These are phyloP conservation scores for Ligustrum vulgare DNA, from an alignment of 257 asterid species.

Conservation along the genomic window DNA sequence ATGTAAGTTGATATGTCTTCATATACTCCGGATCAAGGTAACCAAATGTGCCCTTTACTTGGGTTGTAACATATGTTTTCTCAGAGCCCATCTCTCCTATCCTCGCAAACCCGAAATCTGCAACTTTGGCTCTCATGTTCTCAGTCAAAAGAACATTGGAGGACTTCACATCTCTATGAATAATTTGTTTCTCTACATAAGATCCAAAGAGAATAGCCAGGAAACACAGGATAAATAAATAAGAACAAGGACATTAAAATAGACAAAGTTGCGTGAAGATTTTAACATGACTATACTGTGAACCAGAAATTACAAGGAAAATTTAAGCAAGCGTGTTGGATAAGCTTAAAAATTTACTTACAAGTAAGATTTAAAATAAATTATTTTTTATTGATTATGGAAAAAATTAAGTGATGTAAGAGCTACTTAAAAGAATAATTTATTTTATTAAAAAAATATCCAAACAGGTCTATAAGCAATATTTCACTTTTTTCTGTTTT, in stretches of 20 bases:
- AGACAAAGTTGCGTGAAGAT: neutral
- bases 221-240: neutral
- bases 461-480: neutral
- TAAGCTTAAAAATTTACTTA: neutral
- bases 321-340: neutral
- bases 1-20: slow-evolving; percentile 84
- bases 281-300: neutral
- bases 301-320: neutral
- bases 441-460: neutral
- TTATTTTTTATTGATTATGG: neutral
- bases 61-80: slow-evolving; percentile 76
- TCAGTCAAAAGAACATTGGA: slow-evolving; percentile 93
- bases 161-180: slow-evolving; percentile 97
- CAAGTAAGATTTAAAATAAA: neutral
- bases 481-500: neutral
- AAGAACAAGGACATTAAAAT: neutral
- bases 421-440: neutral
- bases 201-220: slow-evolving; percentile 16
- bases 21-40: slow-evolving; percentile 97
- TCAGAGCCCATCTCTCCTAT: slow-evolving; percentile 75
- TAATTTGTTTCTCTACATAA: slow-evolving; percentile 86
- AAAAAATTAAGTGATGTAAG: neutral
- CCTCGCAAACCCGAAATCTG: slow-evolving; percentile 95
- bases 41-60: slow-evolving; percentile 96
- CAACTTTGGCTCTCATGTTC: slow-evolving; percentile 87